These are phyloP conservation scores for Komagataella pastoris DNA, from an alignment of 805 yeast genomes.

Conservation along the genomic window DNA sequence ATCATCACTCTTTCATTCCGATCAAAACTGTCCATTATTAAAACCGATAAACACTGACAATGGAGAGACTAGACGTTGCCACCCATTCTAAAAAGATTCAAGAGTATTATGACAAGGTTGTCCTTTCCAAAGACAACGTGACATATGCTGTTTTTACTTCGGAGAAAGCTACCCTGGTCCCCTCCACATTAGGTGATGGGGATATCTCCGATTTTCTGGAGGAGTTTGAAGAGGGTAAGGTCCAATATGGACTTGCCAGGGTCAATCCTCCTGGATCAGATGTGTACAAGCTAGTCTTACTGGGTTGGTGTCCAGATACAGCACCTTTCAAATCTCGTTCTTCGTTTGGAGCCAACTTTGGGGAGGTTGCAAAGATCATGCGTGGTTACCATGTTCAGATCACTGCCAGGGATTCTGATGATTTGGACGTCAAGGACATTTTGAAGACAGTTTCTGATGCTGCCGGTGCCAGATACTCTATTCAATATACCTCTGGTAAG, in stretches of 20 bases:
- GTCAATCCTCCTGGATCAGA: slow-evolving; percentile 88
- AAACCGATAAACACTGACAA: slow-evolving; percentile 7
- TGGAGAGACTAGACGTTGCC: slow-evolving; percentile 48
- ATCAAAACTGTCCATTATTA: not conserved
- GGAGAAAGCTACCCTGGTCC: slow-evolving; percentile 36
- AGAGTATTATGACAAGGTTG: slow-evolving; percentile 63
- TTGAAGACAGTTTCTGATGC: slow-evolving; percentile 73
- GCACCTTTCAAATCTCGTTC: slow-evolving; percentile 71
- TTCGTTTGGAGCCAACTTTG: slow-evolving; percentile 66
- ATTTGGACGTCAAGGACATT: slow-evolving; percentile 68
- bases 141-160: slow-evolving; percentile 79
- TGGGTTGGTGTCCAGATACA: slow-evolving; percentile 97
- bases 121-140: slow-evolving; percentile 56
- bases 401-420: slow-evolving; percentile 91
- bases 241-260: slow-evolving; percentile 83
- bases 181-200: slow-evolving; percentile 41
- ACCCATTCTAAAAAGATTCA: slow-evolving; percentile 68
- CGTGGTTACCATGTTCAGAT: slow-evolving; percentile 90
- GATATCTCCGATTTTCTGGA: slow-evolving; percentile 67
- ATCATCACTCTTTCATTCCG: not conserved
- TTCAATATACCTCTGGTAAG: slow-evolving; percentile 24
- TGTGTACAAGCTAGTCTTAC: slow-evolving; percentile 66
- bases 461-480: slow-evolving; percentile 90
- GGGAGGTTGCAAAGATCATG: slow-evolving; percentile 56
- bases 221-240: slow-evolving; percentile 74